These are phyloP conservation scores for Phylloporus rhodoxanthus DNA, from an alignment of 768 basidiomycete species.

Conservation along the genomic window DNA sequence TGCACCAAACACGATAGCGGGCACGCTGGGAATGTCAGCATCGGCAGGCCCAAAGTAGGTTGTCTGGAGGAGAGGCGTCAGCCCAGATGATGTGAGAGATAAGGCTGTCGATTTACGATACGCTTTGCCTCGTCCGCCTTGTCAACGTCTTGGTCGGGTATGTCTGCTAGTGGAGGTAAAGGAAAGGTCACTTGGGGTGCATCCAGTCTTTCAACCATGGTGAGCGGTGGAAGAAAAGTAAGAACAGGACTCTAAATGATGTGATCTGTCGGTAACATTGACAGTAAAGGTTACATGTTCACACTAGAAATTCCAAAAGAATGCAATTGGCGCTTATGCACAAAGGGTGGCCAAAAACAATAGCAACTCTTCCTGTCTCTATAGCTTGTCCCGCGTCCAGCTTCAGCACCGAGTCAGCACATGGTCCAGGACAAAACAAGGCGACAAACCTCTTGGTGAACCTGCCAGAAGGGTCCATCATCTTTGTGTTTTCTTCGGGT, in stretches of 20 bases:
- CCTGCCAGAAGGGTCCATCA: slow-evolving; percentile 63
- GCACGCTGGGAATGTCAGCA: slow-evolving; percentile 31
- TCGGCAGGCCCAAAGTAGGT: slow-evolving; percentile 27
- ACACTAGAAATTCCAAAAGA: neutral
- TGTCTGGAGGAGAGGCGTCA: slow-evolving; percentile 23
- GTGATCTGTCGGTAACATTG: slow-evolving; percentile 3
- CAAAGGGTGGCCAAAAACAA: slow-evolving; percentile 6
- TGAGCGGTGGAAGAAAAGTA: neutral
- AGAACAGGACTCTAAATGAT: neutral
- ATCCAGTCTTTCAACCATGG: slow-evolving; percentile 40
- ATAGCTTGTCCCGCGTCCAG: slow-evolving; percentile 74
- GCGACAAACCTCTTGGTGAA: slow-evolving; percentile 56
- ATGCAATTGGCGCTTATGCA: slow-evolving; percentile 20
- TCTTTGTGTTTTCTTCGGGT: slow-evolving; percentile 67
- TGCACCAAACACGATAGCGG: slow-evolving; percentile 63
- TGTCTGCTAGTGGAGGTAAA: slow-evolving; percentile 35
- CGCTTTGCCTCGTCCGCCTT: slow-evolving; percentile 29
- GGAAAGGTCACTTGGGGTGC: slow-evolving; percentile 36
- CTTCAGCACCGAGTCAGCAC: slow-evolving; percentile 33
- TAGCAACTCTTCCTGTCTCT: slow-evolving; percentile 11
- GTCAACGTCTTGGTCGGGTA: slow-evolving; percentile 41
- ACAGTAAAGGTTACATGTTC: neutral
- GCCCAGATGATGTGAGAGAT: neutral
- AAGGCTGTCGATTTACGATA: slow-evolving; percentile 28
- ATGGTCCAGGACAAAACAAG: neutral